Conservation (phyloP, 352 stramenopile genomes). For the Globisporangium canariense region DNA sequence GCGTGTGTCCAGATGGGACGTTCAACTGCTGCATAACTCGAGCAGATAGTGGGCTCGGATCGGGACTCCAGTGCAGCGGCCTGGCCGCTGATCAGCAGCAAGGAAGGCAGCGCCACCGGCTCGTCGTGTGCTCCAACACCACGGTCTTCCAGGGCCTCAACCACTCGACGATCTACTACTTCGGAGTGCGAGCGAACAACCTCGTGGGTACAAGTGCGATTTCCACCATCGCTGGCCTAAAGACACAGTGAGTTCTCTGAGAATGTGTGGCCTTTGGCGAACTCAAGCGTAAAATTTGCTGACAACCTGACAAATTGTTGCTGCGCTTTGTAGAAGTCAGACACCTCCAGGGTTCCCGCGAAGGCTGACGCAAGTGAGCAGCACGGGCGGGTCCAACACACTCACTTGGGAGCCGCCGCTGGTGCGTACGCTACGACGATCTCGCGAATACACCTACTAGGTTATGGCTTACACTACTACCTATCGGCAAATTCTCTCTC, state of each 20-base stretch:
- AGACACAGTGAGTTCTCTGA: conserved; percentile 30
- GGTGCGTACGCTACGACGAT: conserved; percentile 19
- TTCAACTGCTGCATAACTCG: conserved; percentile 39
- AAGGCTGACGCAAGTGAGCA: conserved; percentile 21
- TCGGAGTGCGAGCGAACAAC: conserved; percentile 50
- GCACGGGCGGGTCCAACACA: conserved; percentile 39
- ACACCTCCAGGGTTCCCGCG: conserved; percentile 33
- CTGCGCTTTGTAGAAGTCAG: conserved; percentile 22
- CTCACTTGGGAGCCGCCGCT: conserved; percentile 41
- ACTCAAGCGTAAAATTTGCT: background rate
- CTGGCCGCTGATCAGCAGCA: background rate
- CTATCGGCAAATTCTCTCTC: too few species aligned
- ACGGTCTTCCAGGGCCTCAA: conserved; percentile 37
- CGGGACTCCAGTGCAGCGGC: conserved; percentile 25
- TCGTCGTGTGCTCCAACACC: conserved; percentile 33
- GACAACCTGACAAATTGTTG: too few species aligned
- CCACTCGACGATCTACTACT: conserved; percentile 48
- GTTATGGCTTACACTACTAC: background rate
- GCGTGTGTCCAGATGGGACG: conserved; percentile 34
- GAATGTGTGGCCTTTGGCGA: background rate
- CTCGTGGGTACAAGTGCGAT: conserved; percentile 27
- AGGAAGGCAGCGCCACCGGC: conserved; percentile 9
- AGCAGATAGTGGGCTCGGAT: conserved; percentile 14
- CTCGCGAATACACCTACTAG: background rate
- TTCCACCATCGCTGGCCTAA: conserved; percentile 28